Conservation (phyloP, 1,284 basidiomycete genomes). For the Tetrapyrgos nigripes region DNA sequence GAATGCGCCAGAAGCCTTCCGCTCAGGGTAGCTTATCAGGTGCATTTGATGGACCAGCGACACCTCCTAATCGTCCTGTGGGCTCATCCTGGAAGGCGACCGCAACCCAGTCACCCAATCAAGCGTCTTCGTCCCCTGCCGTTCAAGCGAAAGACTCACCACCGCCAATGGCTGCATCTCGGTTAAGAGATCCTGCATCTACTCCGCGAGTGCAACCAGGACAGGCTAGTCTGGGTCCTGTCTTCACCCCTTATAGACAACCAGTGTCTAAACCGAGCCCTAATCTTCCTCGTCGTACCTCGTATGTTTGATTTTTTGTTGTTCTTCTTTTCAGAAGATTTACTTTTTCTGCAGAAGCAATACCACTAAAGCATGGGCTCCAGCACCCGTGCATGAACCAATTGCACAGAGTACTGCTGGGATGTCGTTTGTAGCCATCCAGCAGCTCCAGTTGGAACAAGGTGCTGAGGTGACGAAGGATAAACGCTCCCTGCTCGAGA, state of each 20-base stretch:
- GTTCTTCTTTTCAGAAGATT: background rate
- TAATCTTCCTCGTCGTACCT: conserved; percentile 7
- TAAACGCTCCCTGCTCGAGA: conserved; percentile 76
- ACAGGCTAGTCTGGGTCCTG: conserved; percentile 56
- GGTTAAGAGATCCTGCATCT: conserved; percentile 15
- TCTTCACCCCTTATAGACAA: conserved; percentile 63
- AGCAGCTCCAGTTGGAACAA: conserved; percentile 75
- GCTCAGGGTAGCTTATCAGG: background rate
- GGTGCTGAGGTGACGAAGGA: conserved; percentile 47
- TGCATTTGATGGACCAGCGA: conserved; percentile 1
- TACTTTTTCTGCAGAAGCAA: conserved; percentile 40
- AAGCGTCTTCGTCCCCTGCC: background rate
- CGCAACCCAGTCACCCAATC: background rate
- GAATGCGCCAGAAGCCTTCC: conserved; percentile 5
- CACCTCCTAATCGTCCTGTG: conserved; percentile 1
- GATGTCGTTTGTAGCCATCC: conserved; percentile 84
- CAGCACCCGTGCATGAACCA: conserved; percentile 52
- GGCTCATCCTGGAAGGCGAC: conserved; percentile 6
- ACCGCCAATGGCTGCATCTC: background rate
- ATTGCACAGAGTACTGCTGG: conserved; percentile 37
- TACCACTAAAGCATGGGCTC: conserved; percentile 60
- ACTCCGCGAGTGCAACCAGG: conserved; percentile 20
- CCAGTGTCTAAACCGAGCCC: conserved; percentile 28
- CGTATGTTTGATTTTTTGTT: conserved; percentile 47
- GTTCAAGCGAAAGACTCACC: background rate